Base-by-base conservation (phyloP, 2,329 filamentous ascomycete genomes). In the Fusarium sp. region DNA sequence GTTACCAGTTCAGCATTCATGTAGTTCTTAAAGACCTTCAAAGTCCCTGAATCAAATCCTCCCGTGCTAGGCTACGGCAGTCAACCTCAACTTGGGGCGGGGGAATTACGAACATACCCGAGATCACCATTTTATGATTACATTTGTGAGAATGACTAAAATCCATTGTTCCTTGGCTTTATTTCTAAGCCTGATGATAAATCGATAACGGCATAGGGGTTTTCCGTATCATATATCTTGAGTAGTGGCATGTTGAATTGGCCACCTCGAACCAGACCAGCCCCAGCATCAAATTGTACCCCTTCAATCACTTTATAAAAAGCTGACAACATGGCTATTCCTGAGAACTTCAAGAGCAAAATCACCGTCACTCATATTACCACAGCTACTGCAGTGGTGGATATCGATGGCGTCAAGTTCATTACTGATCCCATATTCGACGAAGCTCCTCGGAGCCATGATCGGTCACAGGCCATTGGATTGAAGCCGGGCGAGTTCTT, bases 391-490 rank as follows among this genome's bases (percentile, higher is more conserved):
- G 44, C 55, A 7, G 50, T 58, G 13, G 17, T 58, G 12, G 55
- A 50, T 20, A 58, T 58, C 13, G 55, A 58, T 32, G 33, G 33
- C 14, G 33, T 40, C 18, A 50, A 50, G 18, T 58, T 58, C 13
- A 58, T 58, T 33, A 58, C 55, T 17, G 55, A 58, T 32, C 55
- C 55, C 13, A 30, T 58, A 6, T 58, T 58, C 17, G 44, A 49
- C 7, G 44, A 58, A 5, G 44, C 55, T 18, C 32, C 44, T 3
- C 32, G 26, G 6, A 38, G 48, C 20, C 32, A 38, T n/a, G 48
- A 52, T 7, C 32, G 48, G 2, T 38, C 32, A 38, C 32, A 38
- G 1, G 32, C 6, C 18, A 8, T 7, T 32, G 44, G 35, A 3
- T 35, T 56, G 17, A 32, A 38, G 12, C 20, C 48, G 1, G 48